phyloP scores from a whole-genome alignment of 2,329 filamentous ascomycete species.

The Dryadomyces quercivorus region DNA sequence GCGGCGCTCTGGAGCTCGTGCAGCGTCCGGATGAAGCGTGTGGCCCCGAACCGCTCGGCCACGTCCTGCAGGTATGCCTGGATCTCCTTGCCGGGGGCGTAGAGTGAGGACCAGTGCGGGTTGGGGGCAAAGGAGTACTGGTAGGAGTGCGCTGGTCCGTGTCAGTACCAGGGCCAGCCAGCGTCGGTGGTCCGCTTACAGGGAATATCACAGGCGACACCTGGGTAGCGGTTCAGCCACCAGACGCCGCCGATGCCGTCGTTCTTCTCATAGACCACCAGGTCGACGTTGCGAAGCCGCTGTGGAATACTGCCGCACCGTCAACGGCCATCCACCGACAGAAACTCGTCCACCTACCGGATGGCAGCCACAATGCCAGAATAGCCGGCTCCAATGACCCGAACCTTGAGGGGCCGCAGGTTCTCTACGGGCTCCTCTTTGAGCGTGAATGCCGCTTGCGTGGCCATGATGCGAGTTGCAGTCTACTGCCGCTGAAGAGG shows the following conservation, averaged over 20 bases:
- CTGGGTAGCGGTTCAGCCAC: slow-evolving; percentile 23
- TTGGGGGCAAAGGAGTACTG: slow-evolving; percentile 44
- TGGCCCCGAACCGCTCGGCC: slow-evolving; percentile 32
- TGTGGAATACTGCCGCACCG: slow-evolving; percentile 18
- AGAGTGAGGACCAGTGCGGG: slow-evolving; percentile 39
- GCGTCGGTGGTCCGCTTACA: too few relatives aligned
- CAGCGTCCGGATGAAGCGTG: slow-evolving; percentile 31
- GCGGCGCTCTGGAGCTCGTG: slow-evolving; percentile 27
- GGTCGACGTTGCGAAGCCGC: slow-evolving; percentile 20
- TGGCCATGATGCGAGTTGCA: too few relatives aligned
- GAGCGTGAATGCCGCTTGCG: slow-evolving; percentile 3
- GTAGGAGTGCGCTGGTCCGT: slow-evolving; percentile 34
- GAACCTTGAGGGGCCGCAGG: slow-evolving; percentile 19
- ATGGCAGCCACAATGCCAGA: slow-evolving; percentile 22
- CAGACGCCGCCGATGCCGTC: slow-evolving; percentile 22
- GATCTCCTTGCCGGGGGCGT: slow-evolving; percentile 35
- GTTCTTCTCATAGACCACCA: slow-evolving; percentile 24
- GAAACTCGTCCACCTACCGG: slow-evolving; percentile 11
- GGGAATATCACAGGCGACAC: slow-evolving; percentile 24
- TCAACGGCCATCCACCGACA: neutral
- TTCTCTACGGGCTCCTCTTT: slow-evolving; percentile 21
- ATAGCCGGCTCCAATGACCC: slow-evolving; percentile 22
- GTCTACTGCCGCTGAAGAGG: too few relatives aligned
- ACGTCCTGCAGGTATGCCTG: slow-evolving; percentile 34
- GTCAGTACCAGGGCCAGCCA: too few relatives aligned